Percentiles rank a stretch among this genome's conserved stretches.
Evolutionary conservation across 2,329 filamentous ascomycete genomes (phyloP).

Genomic region (Lomentospora prolificans): DNA sequence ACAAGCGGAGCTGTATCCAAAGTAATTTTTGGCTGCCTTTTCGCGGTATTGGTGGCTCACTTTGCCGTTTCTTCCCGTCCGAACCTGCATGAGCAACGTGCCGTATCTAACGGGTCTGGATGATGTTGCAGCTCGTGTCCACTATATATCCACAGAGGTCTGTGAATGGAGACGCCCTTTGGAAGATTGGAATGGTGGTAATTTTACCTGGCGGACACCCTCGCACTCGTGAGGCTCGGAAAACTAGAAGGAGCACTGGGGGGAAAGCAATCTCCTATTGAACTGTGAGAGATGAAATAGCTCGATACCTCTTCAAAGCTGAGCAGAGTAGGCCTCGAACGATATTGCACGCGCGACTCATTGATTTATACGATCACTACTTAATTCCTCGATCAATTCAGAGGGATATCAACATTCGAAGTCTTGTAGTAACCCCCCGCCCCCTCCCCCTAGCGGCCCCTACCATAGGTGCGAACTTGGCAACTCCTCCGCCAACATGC

Average conservation of each 20-base stretch:
- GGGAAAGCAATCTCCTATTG: not conserved
- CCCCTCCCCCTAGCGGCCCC: too few relatives aligned
- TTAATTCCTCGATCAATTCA: too few relatives aligned
- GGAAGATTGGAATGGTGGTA: not conserved
- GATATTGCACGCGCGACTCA: too few relatives aligned
- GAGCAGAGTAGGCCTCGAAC: too few relatives aligned
- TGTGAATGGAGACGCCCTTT: not conserved
- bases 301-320: too few relatives aligned
- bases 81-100: not conserved
- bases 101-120: not conserved
- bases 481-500: not conserved
- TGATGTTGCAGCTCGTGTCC: not conserved
- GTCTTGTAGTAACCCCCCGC: too few relatives aligned
- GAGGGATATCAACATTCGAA: too few relatives aligned
- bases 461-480: not conserved
- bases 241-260: not conserved
- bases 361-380: too few relatives aligned
- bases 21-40: too few relatives aligned
- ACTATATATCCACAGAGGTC: not conserved
- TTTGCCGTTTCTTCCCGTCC: slow-evolving; percentile 2
- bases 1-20: not conserved
- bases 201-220: not conserved
- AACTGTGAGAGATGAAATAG: too few relatives aligned
- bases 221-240: not conserved
- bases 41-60: not conserved